Percentiles rank a stretch among this genome's conserved stretches.
Conservation (phyloP, 225 moss, liverwort and hornwort genomes). For the Climacium dendroides region DNA sequence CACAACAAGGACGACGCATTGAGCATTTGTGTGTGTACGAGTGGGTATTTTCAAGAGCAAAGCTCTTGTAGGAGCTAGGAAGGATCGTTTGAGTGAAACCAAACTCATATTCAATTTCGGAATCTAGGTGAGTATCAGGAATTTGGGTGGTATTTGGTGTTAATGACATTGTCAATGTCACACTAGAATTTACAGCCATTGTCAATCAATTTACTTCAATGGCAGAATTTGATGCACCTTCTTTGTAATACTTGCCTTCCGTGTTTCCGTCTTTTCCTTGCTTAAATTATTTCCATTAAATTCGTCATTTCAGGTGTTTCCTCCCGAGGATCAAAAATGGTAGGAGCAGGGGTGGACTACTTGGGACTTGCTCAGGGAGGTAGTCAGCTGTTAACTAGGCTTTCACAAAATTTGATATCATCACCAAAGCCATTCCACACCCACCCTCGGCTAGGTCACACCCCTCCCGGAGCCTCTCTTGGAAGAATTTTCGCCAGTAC, state of each 20-base stretch:
- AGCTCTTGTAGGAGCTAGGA: not conserved
- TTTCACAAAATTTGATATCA: not conserved
- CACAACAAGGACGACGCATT: not conserved
- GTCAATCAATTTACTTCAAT: not conserved
- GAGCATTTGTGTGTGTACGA: not conserved
- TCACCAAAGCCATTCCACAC: not conserved
- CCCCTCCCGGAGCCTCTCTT: not conserved
- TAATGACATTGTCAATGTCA: not conserved
- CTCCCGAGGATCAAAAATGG: not conserved
- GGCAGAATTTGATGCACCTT: not conserved
- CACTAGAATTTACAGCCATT: not conserved
- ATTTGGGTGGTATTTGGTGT: not conserved
- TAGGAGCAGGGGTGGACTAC: conserved; percentile 5
- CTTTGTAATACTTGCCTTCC: not conserved
- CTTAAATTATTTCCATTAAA: not conserved
- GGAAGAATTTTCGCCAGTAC: not conserved
- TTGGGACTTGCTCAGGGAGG: not conserved
- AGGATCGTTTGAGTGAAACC: not conserved
- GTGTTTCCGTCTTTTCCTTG: not conserved
- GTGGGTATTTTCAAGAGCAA: not conserved
- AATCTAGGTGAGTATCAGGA: not conserved
- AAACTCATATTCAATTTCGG: not conserved
- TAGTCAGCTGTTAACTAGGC: not conserved
- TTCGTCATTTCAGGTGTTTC: not conserved
- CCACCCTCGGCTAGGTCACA: not conserved